A percentile compares a stretch with the other conserved stretches of the same genome.
phyloP scores from a whole-genome alignment of 768 basidiomycete genomes.

The Boletellus emodensis region DNA sequence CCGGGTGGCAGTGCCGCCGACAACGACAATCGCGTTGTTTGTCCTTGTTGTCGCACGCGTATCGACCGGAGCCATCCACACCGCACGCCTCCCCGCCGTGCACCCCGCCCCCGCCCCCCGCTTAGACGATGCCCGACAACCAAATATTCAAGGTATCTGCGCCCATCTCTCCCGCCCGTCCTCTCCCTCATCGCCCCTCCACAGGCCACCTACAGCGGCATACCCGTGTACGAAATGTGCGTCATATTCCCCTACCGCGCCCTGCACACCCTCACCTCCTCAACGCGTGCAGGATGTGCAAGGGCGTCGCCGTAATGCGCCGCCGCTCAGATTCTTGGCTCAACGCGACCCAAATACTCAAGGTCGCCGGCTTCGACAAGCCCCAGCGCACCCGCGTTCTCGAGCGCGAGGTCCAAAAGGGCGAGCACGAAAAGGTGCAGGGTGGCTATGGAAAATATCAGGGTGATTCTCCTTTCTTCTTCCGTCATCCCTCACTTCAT shows the following conservation, averaged over 20 bases:
- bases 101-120: not conserved
- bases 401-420: slow-evolving; percentile 97
- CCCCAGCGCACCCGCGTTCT: slow-evolving; percentile 96
- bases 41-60: slow-evolving; percentile 40
- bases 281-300: slow-evolving; percentile 76
- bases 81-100: not conserved
- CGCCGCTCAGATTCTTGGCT: slow-evolving; percentile 95
- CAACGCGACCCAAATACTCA: slow-evolving; percentile 98
- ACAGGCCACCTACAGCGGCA: slow-evolving; percentile 90
- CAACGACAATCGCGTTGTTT: slow-evolving; percentile 34
- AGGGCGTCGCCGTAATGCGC: slow-evolving; percentile 96
- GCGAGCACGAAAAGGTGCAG: slow-evolving; percentile 98
- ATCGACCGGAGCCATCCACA: slow-evolving; percentile 7
- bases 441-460: slow-evolving; percentile 99
- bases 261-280: slow-evolving; percentile 32
- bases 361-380: slow-evolving; percentile 99
- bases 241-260: slow-evolving; percentile 37
- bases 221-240: slow-evolving; percentile 90
- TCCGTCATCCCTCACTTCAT: slow-evolving; percentile 1
- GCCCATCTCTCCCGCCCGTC: not conserved
- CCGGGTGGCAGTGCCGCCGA: too few relatives aligned
- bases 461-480: slow-evolving; percentile 50
- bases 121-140: slow-evolving; percentile 61
- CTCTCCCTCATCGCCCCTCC: slow-evolving; percentile 9
- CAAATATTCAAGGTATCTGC: slow-evolving; percentile 82